Conservation (phyloP, 176 grass and related monocot genomes). For the Raddia distichophylla region DNA sequence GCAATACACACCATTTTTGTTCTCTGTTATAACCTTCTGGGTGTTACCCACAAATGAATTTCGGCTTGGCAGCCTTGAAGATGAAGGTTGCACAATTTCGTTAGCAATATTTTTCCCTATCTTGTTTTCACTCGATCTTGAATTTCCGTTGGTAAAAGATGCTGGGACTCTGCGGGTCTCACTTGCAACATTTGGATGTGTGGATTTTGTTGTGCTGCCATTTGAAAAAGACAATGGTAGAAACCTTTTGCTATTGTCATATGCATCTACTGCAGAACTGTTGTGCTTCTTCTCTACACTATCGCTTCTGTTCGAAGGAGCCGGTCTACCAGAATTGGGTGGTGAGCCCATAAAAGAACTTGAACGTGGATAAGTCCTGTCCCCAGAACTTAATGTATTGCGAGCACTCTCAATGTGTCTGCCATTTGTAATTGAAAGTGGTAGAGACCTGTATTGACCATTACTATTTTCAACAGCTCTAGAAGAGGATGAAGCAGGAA, state of each 20-base stretch:
- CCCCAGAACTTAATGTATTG: slow-evolving; percentile 35
- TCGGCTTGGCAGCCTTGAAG: slow-evolving; percentile 31
- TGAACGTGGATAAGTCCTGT: slow-evolving; percentile 22
- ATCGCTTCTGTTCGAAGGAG: slow-evolving; percentile 34
- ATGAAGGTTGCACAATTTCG: slow-evolving; percentile 45
- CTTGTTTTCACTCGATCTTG: slow-evolving; percentile 35
- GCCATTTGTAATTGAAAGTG: slow-evolving; percentile 51
- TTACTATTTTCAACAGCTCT: slow-evolving; percentile 35
- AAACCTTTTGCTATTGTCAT: slow-evolving; percentile 45
- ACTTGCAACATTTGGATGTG: slow-evolving; percentile 39
- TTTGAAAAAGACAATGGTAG: slow-evolving; percentile 49
- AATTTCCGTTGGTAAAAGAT: slow-evolving; percentile 29
- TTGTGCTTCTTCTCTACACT: slow-evolving; percentile 23
- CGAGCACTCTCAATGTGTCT: background rate
- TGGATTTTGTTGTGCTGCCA: slow-evolving; percentile 35
- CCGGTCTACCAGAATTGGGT: slow-evolving; percentile 32
- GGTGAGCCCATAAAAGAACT: slow-evolving; percentile 33
- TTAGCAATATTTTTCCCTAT: slow-evolving; percentile 33
- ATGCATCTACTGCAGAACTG: slow-evolving; percentile 27
- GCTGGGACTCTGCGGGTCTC: slow-evolving; percentile 29
- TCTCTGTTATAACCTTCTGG: slow-evolving; percentile 18
- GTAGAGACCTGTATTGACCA: slow-evolving; percentile 58
- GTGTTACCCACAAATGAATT: slow-evolving; percentile 23
- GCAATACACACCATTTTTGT: slow-evolving; percentile 42
- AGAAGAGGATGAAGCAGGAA: slow-evolving; percentile 37